These are phyloP conservation scores for Brasenia schreberi DNA, from an alignment of 164 flowering plant genomes.

Conservation along the genomic window DNA sequence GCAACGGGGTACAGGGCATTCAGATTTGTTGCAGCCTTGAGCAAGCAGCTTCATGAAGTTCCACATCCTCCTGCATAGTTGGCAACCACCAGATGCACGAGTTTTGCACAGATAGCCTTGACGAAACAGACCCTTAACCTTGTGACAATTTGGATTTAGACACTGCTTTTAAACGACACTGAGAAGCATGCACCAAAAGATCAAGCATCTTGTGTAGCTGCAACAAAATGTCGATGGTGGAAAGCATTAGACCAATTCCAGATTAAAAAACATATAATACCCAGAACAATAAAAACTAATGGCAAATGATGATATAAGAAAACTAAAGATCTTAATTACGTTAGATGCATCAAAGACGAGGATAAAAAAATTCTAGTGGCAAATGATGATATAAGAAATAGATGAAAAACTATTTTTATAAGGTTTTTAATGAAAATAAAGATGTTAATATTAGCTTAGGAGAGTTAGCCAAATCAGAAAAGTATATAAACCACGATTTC, in stretches of 20 bases:
- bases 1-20: constrained; percentile 96
- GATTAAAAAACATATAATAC: too few relatives aligned
- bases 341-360: too few relatives aligned
- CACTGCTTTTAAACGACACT: constrained; percentile 70
- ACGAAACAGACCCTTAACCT: constrained; percentile 95
- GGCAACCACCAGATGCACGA: constrained; percentile 93
- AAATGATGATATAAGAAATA: too few relatives aligned
- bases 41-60: constrained; percentile 95
- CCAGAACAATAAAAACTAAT: too few relatives aligned
- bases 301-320: too few relatives aligned
- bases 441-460: too few relatives aligned
- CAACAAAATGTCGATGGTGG: constrained; percentile 4
- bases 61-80: constrained; percentile 97
- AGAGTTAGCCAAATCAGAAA: too few relatives aligned
- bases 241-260: not conserved
- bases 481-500: too few relatives aligned
- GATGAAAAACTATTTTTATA: too few relatives aligned
- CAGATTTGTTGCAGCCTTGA: constrained; percentile 91
- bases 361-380: too few relatives aligned
- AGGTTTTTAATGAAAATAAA: too few relatives aligned
- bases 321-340: too few relatives aligned
- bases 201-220: constrained; percentile 99
- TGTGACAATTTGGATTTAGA: constrained; percentile 85
- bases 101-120: constrained; percentile 75
- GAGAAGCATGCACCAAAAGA: constrained; percentile 95